These are phyloP conservation scores for Sphaerostilbella broomeana DNA, from an alignment of 2,329 filamentous ascomycete genomes.

Conservation along the genomic window DNA sequence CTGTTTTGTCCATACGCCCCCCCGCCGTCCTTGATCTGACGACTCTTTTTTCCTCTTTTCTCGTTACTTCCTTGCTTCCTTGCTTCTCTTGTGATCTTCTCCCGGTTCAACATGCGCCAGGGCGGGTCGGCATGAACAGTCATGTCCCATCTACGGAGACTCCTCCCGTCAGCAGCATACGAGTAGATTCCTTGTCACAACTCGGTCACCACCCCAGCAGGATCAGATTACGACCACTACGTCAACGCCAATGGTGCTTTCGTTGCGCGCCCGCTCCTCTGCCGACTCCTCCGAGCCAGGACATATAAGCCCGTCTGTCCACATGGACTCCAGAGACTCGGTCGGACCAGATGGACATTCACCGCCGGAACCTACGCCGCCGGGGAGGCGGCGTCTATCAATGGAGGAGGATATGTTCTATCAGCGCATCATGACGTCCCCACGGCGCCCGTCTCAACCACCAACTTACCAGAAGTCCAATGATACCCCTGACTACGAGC, in stretches of 20 bases:
- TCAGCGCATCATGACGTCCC: conserved; percentile 43
- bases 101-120: conserved; percentile 25
- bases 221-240: conserved; percentile 7
- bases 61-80: conserved; percentile 16
- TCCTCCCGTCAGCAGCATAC: conserved; percentile 17
- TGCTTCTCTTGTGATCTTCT: no score
- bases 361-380: conserved; percentile 26
- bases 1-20: conserved; percentile 9
- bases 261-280: conserved; percentile 1
- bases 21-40: conserved; percentile 12
- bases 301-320: conserved; percentile 18
- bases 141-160: conserved; percentile 29
- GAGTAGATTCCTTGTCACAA: conserved; percentile 12
- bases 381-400: conserved; percentile 41
- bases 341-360: conserved; percentile 29
- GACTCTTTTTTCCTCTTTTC: conserved; percentile 9
- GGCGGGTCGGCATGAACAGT: conserved; percentile 33
- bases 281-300: conserved; percentile 10
- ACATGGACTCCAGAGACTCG: conserved; percentile 29
- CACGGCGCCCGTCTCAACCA: conserved; percentile 40
- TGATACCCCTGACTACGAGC: conserved; percentile 13
- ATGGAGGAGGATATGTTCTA: conserved; percentile 51
- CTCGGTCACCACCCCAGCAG: conserved; percentile 7
- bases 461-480: conserved; percentile 35
- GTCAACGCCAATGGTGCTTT: conserved; percentile 8